Percentiles rank a stretch among this genome's conserved stretches.
Evolutionary conservation across 768 basidiomycete genomes (phyloP).

Genomic region (Harrya chromipes): DNA sequence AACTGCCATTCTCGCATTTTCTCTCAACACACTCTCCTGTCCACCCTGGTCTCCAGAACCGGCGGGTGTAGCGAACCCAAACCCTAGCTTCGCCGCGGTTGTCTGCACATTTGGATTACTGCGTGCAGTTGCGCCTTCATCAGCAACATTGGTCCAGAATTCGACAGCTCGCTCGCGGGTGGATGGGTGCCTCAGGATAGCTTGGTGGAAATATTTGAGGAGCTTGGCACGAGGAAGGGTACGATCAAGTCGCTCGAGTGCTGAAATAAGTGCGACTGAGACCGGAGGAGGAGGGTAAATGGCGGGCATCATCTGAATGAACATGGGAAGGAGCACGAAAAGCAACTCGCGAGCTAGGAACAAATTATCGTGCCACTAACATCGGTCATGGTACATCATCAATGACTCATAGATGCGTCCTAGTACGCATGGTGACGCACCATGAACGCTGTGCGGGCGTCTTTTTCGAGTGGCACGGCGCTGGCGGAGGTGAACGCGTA

Average conservation of each 20-base stretch:
- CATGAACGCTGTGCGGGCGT: conserved; percentile 39
- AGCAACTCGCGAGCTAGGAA: conserved; percentile 51
- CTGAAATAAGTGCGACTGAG: conserved; percentile 23
- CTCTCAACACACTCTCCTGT: conserved; percentile 25
- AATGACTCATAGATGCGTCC: not conserved
- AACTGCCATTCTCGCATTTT: conserved; percentile 24
- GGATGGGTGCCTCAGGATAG: conserved; percentile 51
- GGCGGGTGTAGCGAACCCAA: conserved; percentile 32
- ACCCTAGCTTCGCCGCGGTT: conserved; percentile 45
- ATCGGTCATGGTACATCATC: not conserved
- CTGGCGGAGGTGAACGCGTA: conserved; percentile 51
- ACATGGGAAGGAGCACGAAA: conserved; percentile 55
- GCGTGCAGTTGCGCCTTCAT: conserved; percentile 49
- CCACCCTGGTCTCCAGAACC: conserved; percentile 4
- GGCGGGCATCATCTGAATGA: conserved; percentile 44
- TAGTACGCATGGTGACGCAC: conserved; percentile 23
- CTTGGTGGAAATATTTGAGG: conserved; percentile 53
- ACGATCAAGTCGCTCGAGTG: conserved; percentile 32
- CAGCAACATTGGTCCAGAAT: conserved; percentile 59
- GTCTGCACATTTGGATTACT: conserved; percentile 46
- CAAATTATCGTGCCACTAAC: conserved; percentile 65
- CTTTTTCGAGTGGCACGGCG: conserved; percentile 43
- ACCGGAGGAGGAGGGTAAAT: conserved; percentile 28
- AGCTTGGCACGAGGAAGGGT: conserved; percentile 49
- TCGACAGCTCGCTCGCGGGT: conserved; percentile 43